Evolutionary conservation across 768 basidiomycete genomes (phyloP).

Genomic region (Kwoniella botswanensis): DNA sequence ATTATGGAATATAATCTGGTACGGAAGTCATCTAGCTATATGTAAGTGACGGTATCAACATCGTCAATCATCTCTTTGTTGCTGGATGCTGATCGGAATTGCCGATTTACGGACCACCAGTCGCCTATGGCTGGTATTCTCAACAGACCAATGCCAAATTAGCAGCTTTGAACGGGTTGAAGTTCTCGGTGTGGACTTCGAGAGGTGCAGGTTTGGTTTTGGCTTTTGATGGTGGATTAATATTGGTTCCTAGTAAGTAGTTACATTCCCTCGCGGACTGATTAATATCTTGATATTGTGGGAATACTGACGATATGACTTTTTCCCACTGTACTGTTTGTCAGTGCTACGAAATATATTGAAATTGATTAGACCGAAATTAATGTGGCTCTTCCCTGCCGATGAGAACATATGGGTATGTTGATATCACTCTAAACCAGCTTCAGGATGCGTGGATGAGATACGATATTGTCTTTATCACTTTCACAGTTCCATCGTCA

Average conservation of each 20-base stretch:
- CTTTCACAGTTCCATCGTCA: constrained; percentile 69
- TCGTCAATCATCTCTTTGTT: too few species aligned
- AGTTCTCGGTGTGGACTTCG: constrained; percentile 85
- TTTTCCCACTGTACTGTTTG: too few species aligned
- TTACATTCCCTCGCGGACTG: too few species aligned
- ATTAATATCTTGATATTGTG: too few species aligned
- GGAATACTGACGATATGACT: too few species aligned
- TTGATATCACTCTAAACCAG: not conserved
- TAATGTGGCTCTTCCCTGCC: constrained; percentile 83
- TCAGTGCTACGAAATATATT: constrained; percentile 80
- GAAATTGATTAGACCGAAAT: constrained; percentile 76
- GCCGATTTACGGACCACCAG: constrained; percentile 10
- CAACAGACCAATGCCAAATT: constrained; percentile 70
- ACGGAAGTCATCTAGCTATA: constrained; percentile 73
- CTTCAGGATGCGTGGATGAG: not conserved
- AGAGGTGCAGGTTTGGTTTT: constrained; percentile 90
- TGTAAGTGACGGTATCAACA: constrained; percentile 54
- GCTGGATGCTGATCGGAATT: too few species aligned
- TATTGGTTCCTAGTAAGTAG: constrained; percentile 70
- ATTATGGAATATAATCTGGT: constrained; percentile 63
- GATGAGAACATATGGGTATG: constrained; percentile 93
- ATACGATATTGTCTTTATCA: too few species aligned
- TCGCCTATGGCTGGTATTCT: constrained; percentile 85
- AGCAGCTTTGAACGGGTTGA: constrained; percentile 76
- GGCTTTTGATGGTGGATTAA: constrained; percentile 82